Conservation (phyloP, 257 asterid genomes). For the Thymus mandschuricus region DNA sequence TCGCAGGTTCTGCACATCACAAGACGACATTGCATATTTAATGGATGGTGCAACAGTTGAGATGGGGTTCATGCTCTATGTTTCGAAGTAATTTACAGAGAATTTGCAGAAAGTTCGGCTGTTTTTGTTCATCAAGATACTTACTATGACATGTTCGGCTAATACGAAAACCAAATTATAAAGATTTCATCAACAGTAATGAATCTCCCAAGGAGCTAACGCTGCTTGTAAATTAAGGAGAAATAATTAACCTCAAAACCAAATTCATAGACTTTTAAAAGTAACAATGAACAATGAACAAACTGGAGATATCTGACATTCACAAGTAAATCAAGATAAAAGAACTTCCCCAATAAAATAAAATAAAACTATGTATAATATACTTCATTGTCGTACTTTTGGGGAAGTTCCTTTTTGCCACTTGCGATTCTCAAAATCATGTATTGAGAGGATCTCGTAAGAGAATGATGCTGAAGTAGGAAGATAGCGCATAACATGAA, state of each 20-base stretch:
- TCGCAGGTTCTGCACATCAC: constrained; percentile 64
- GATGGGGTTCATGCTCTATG: background rate
- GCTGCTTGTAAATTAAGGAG: background rate
- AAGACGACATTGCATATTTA: background rate
- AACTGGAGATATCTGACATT: background rate
- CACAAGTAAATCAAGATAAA: background rate
- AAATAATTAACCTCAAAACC: background rate
- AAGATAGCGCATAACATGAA: background rate
- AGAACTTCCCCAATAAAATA: background rate
- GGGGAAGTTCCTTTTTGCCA: background rate
- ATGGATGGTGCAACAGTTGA: background rate
- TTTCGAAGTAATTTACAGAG: background rate
- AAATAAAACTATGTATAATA: too few relatives aligned
- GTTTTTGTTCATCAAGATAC: background rate
- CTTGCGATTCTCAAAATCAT: background rate
- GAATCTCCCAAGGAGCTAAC: background rate
- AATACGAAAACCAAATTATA: background rate
- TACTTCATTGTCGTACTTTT: background rate
- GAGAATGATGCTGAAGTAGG: background rate
- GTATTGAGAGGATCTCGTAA: background rate
- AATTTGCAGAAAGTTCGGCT: background rate
- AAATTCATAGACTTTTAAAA: background rate
- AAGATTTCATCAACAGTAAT: background rate
- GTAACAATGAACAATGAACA: background rate
- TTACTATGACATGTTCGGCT: background rate